phyloP scores from a whole-genome alignment of 1,284 basidiomycete species.

The Ganoderma multipileum region DNA sequence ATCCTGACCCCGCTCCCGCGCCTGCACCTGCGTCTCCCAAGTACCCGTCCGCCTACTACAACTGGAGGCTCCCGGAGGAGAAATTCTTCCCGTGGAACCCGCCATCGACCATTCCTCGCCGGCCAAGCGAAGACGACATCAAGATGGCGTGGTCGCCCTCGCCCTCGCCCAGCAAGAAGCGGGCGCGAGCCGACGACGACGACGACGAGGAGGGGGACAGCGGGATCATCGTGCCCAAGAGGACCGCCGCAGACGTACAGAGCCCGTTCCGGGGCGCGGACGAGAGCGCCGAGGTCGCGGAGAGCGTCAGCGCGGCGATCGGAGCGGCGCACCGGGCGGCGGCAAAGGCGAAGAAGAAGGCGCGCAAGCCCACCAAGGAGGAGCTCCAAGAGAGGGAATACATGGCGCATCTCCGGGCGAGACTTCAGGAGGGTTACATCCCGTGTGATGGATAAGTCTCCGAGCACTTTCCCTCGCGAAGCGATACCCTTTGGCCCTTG shows the following conservation, averaged over 20 bases:
- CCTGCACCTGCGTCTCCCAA: neutral
- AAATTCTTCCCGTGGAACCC: neutral
- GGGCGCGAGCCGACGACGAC: neutral
- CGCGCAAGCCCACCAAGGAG: neutral
- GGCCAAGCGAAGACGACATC: slow-evolving; percentile 10
- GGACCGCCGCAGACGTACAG: neutral
- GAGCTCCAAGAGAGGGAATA: neutral
- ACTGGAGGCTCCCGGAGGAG: neutral
- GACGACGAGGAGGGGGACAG: neutral
- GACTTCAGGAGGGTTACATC: neutral
- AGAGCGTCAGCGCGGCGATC: neutral
- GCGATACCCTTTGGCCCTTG: neutral
- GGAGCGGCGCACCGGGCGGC: neutral
- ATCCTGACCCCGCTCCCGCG: neutral
- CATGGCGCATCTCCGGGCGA: neutral
- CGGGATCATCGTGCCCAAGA: neutral
- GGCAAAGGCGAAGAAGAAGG: neutral
- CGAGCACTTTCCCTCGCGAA: neutral
- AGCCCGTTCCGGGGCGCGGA: neutral
- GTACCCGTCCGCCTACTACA: neutral
- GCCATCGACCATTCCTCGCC: neutral
- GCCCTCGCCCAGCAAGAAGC: neutral
- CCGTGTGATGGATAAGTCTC: neutral
- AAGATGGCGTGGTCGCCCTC: slow-evolving; percentile 11
- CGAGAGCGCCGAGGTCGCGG: neutral